A percentile compares a stretch with the other conserved stretches of the same genome.
phyloP scores from a whole-genome alignment of 495 filamentous ascomycete species.

The Hypoxylon rickii region DNA sequence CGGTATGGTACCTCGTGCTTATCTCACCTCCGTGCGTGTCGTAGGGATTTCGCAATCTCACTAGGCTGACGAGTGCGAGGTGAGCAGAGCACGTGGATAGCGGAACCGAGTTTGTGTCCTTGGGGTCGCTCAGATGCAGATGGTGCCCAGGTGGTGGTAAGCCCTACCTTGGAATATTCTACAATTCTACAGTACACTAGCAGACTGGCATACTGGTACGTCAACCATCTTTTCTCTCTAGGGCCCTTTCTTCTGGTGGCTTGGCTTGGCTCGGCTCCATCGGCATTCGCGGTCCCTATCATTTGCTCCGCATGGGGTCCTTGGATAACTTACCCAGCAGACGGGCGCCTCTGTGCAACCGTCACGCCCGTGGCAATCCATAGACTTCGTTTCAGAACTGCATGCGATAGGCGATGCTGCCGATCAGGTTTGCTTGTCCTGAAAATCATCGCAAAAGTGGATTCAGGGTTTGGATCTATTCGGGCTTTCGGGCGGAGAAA shows the following conservation, averaged over 20 bases:
- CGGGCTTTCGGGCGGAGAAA: slow-evolving; percentile 10
- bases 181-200: too few species aligned
- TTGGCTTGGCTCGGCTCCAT: slow-evolving; percentile 33
- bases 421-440: slow-evolving; percentile 26
- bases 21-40: slow-evolving; percentile 30
- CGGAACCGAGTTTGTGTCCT: slow-evolving; percentile 33
- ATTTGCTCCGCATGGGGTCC: slow-evolving; percentile 5
- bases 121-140: slow-evolving; percentile 24
- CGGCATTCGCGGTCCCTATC: slow-evolving; percentile 25
- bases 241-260: slow-evolving; percentile 1
- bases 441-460: slow-evolving; percentile 32
- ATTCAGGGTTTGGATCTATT: slow-evolving; percentile 15
- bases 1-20: slow-evolving; percentile 32
- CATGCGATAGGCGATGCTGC: slow-evolving; percentile 24
- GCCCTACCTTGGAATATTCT: slow-evolving; percentile 28
- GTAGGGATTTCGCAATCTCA: slow-evolving; percentile 60
- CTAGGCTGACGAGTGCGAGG: slow-evolving; percentile 69
- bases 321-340: slow-evolving; percentile 4
- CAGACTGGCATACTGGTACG: too few species aligned
- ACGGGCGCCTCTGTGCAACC: slow-evolving; percentile 18
- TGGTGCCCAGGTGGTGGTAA: too few species aligned
- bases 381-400: slow-evolving; percentile 22
- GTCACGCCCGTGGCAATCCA: slow-evolving; percentile 9
- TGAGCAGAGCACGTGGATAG: slow-evolving; percentile 58
- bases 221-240: slow-evolving; percentile 22